Percentiles rank a stretch among this genome's conserved stretches.
Conservation (phyloP, 179 eudicot species). For the Gypsophila paniculata region DNA sequence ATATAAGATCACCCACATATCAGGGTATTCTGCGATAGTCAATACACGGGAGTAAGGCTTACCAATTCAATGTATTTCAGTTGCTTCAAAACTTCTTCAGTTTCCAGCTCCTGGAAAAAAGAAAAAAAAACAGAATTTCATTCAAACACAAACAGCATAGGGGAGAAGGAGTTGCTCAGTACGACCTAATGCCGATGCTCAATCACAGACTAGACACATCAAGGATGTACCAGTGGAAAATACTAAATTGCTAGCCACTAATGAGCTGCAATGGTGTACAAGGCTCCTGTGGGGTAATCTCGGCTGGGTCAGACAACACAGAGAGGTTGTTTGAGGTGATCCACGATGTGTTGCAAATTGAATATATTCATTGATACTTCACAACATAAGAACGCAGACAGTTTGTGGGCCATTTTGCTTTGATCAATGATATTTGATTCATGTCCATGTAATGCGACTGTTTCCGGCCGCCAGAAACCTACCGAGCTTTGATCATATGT, state of each 20-base stretch:
- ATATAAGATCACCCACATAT: neutral
- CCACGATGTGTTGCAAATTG: neutral
- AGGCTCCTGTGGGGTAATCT: too few relatives aligned
- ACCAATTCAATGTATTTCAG: slow-evolving; percentile 87
- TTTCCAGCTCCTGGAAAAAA: slow-evolving; percentile 66
- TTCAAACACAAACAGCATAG: slow-evolving; percentile 2
- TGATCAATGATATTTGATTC: too few relatives aligned
- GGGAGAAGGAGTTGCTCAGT: neutral
- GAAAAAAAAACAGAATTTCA: slow-evolving; percentile 6
- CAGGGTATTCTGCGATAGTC: neutral
- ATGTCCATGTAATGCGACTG: too few relatives aligned
- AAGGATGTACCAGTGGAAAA: neutral
- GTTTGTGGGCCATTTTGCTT: neutral
- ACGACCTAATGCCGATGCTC: neutral
- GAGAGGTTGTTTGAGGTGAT: neutral
- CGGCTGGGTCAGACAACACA: too few relatives aligned
- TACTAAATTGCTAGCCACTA: neutral
- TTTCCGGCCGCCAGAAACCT: too few relatives aligned
- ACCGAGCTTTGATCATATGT: too few relatives aligned
- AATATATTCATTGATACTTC: neutral
- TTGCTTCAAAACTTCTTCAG: slow-evolving; percentile 78
- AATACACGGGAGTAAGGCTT: slow-evolving; percentile 19
- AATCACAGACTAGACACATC: neutral
- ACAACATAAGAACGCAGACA: neutral
- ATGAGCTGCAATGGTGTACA: too few relatives aligned